A percentile compares a stretch with the other conserved stretches of the same genome.
Evolutionary conservation across 2,329 filamentous ascomycete species (phyloP).

Genomic region (Lizonia empirigonia): DNA sequence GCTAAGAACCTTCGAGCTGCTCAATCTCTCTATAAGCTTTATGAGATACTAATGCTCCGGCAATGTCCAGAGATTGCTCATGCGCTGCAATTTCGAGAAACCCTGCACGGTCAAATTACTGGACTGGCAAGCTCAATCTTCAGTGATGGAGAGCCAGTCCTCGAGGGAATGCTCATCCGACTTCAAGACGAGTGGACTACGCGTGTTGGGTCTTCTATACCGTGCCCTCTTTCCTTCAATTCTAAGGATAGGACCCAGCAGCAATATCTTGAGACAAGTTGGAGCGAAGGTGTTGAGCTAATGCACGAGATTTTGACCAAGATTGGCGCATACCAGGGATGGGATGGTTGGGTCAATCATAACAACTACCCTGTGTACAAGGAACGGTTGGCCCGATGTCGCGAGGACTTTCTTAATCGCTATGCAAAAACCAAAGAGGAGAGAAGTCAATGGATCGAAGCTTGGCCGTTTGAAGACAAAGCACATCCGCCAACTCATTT

Average conservation of each 20-base stretch:
- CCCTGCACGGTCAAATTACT: slow-evolving; percentile 21
- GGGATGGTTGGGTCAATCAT: slow-evolving; percentile 33
- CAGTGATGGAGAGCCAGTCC: slow-evolving; percentile 24
- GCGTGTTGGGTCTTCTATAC: slow-evolving; percentile 12
- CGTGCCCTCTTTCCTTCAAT: slow-evolving; percentile 27
- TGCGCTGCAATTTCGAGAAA: slow-evolving; percentile 23
- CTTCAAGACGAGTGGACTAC: slow-evolving; percentile 25
- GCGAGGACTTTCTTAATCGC: slow-evolving; percentile 27
- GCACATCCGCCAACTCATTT: slow-evolving; percentile 1
- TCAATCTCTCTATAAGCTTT: slow-evolving; percentile 28
- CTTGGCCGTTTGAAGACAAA: slow-evolving; percentile 25
- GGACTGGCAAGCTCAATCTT: slow-evolving; percentile 23
- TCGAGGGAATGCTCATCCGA: slow-evolving; percentile 25
- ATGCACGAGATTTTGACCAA: slow-evolving; percentile 27
- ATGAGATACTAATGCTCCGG: slow-evolving; percentile 21
- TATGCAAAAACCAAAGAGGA: slow-evolving; percentile 26
- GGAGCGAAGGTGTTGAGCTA: slow-evolving; percentile 27
- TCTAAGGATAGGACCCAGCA: slow-evolving; percentile 25
- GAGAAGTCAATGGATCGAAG: slow-evolving; percentile 24
- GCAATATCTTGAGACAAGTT: slow-evolving; percentile 23
- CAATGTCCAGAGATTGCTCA: slow-evolving; percentile 23
- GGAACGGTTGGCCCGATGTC: slow-evolving; percentile 23
- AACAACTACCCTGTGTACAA: slow-evolving; percentile 27
- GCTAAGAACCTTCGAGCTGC: slow-evolving; percentile 26
- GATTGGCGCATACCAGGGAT: slow-evolving; percentile 29